Evolutionary conservation across 2,329 filamentous ascomycete genomes (phyloP).

Genomic region (Colletotrichum musicola): DNA sequence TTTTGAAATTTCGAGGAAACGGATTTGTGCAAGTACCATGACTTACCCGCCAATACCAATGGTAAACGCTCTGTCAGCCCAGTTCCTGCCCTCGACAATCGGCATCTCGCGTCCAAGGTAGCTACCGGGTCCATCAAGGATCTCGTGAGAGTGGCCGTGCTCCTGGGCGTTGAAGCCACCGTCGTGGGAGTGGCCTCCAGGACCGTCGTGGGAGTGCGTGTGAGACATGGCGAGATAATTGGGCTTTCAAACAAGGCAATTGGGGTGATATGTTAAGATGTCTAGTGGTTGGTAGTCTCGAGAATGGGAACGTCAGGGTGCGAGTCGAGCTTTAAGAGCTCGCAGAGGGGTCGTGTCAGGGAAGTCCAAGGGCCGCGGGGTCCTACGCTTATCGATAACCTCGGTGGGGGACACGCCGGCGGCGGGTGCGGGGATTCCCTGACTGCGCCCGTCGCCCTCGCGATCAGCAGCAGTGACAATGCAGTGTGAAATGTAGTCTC

Average conservation of each 20-base stretch:
- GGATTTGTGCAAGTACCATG: not conserved
- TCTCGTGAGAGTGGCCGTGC: slow-evolving; percentile 96
- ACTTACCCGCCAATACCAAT: slow-evolving; percentile 96
- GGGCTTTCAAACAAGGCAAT: no score
- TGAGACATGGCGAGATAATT: slow-evolving; percentile 45
- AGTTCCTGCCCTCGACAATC: slow-evolving; percentile 87
- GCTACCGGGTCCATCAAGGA: slow-evolving; percentile 92
- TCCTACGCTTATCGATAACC: slow-evolving; percentile 35
- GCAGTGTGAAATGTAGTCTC: not conserved
- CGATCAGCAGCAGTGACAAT: not conserved
- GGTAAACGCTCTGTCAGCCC: slow-evolving; percentile 91
- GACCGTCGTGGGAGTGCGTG: slow-evolving; percentile 66
- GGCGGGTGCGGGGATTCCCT: slow-evolving; percentile 27
- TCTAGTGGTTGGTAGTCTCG: not conserved
- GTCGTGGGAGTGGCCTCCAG: slow-evolving; percentile 63
- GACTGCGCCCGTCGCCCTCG: not conserved
- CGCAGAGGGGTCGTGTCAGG: slow-evolving; percentile 21
- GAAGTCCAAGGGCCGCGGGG: slow-evolving; percentile 28
- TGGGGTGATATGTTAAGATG: no score
- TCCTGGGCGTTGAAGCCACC: slow-evolving; percentile 71
- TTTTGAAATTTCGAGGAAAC: not conserved
- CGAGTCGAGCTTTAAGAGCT: not conserved
- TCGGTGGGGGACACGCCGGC: slow-evolving; percentile 28
- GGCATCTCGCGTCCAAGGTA: slow-evolving; percentile 94
- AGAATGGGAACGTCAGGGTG: not conserved